phyloP scores from a whole-genome alignment of 345 rosid genomes.

The Erodium maritimum region DNA sequence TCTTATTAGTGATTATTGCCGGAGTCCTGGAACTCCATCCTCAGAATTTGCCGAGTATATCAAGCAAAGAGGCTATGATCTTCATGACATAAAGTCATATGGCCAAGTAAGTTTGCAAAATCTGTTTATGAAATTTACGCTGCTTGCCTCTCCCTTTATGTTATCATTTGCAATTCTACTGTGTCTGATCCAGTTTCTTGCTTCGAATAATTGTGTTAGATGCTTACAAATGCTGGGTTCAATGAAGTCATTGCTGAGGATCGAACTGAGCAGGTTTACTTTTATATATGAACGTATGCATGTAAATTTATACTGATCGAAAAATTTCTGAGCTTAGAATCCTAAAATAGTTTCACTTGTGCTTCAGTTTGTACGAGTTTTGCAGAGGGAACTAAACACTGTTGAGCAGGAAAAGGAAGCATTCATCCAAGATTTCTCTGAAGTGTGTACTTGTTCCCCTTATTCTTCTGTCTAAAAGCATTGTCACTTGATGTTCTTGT shows the following conservation, averaged over 20 bases:
- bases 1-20: slow-evolving; percentile 87
- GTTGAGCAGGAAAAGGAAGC: slow-evolving; percentile 66
- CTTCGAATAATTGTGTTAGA: slow-evolving; percentile 24
- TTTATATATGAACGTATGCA: neutral
- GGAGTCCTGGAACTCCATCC: slow-evolving; percentile 52
- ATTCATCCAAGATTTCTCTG: slow-evolving; percentile 66
- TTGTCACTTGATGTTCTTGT: neutral
- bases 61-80: slow-evolving; percentile 89
- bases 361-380: slow-evolving; percentile 59
- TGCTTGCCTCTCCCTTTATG: neutral
- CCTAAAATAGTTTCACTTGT: neutral
- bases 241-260: slow-evolving; percentile 63
- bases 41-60: slow-evolving; percentile 58
- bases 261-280: slow-evolving; percentile 62
- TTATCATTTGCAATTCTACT: neutral
- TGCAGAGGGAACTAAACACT: slow-evolving; percentile 48
- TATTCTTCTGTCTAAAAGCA: neutral
- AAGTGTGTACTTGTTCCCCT: slow-evolving; percentile 25
- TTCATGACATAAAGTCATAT: slow-evolving; percentile 64
- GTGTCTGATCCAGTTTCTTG: neutral
- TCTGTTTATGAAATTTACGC: slow-evolving; percentile 6
- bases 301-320: neutral
- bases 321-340: no score
- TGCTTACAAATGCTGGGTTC: slow-evolving; percentile 86
- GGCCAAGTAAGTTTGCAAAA: slow-evolving; percentile 52